Evolutionary conservation across 345 rosid species (phyloP).

Genomic region (Microcos paniculata): DNA sequence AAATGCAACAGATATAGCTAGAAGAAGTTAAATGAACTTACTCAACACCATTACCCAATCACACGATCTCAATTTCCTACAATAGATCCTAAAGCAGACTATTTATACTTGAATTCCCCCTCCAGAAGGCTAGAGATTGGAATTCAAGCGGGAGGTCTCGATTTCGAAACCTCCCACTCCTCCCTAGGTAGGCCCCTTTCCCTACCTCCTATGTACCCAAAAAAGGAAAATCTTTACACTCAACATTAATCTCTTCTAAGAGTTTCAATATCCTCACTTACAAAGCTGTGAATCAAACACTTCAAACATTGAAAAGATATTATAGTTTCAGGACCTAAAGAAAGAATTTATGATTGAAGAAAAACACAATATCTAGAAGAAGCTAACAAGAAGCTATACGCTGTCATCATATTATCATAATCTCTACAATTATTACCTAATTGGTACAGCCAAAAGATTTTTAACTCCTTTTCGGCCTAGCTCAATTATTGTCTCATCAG

Average conservation of each 20-base stretch:
- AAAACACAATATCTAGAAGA: neutral
- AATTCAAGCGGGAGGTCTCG: too few relatives aligned
- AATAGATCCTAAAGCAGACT: slow-evolving; percentile 83
- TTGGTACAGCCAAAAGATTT: slow-evolving; percentile 87
- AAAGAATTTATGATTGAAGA: neutral
- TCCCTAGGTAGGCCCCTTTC: too few relatives aligned
- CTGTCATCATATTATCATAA: neutral
- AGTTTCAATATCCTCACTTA: slow-evolving; percentile 97
- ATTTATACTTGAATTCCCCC: too few relatives aligned
- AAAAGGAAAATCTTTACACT: slow-evolving; percentile 92
- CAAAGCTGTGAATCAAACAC: slow-evolving; percentile 60
- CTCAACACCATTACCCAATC: too few relatives aligned
- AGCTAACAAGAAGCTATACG: neutral
- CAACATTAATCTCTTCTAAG: slow-evolving; percentile 95
- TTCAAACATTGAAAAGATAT: neutral
- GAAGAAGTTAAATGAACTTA: neutral
- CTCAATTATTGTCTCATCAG: slow-evolving; percentile 90
- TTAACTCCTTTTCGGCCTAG: slow-evolving; percentile 88
- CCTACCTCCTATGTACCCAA: too few relatives aligned
- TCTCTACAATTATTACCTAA: slow-evolving; percentile 48
- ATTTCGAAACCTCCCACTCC: too few relatives aligned
- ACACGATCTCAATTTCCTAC: slow-evolving; percentile 94
- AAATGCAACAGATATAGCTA: slow-evolving; percentile 4
- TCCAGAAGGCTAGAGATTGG: too few relatives aligned
- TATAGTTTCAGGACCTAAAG: slow-evolving; percentile 18